Evolutionary conservation across 2,329 filamentous ascomycete species (phyloP).

Genomic region (Pseudocercospora eumusae): DNA sequence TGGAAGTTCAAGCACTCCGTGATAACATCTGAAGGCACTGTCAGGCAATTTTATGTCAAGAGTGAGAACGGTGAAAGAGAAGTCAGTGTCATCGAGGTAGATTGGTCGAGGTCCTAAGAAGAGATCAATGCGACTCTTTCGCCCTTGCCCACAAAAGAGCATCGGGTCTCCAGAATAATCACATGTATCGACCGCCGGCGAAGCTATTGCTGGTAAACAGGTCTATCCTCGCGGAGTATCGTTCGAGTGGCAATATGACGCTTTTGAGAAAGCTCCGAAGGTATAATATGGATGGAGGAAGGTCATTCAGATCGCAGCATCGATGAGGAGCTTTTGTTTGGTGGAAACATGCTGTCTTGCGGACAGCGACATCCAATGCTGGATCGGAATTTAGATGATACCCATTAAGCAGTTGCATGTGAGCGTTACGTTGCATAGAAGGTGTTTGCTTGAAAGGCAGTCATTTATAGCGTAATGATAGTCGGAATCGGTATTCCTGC

Average conservation of each 20-base stretch:
- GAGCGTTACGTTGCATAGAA: background rate
- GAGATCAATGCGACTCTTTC: background rate
- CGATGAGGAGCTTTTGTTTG: background rate
- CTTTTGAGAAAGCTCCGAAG: background rate
- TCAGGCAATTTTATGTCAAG: constrained; percentile 36
- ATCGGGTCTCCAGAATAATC: background rate
- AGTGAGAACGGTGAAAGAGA: constrained; percentile 13
- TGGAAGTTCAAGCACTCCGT: constrained; percentile 33
- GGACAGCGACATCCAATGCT: background rate
- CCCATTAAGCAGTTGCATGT: background rate
- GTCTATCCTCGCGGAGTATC: background rate
- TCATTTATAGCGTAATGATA: background rate
- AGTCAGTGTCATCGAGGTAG: constrained; percentile 34
- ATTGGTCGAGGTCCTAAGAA: constrained; percentile 28
- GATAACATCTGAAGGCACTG: constrained; percentile 25
- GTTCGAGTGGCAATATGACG: background rate
- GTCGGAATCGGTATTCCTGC: background rate
- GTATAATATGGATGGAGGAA: background rate
- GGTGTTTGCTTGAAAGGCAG: background rate
- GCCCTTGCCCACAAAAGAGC: background rate
- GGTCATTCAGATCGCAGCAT: background rate
- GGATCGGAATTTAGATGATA: constrained; percentile 2
- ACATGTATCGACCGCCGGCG: background rate
- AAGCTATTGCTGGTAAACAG: background rate
- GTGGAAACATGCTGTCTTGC: background rate